Conservation (phyloP, 306 rosid species). For the Citrullus amarus region DNA sequence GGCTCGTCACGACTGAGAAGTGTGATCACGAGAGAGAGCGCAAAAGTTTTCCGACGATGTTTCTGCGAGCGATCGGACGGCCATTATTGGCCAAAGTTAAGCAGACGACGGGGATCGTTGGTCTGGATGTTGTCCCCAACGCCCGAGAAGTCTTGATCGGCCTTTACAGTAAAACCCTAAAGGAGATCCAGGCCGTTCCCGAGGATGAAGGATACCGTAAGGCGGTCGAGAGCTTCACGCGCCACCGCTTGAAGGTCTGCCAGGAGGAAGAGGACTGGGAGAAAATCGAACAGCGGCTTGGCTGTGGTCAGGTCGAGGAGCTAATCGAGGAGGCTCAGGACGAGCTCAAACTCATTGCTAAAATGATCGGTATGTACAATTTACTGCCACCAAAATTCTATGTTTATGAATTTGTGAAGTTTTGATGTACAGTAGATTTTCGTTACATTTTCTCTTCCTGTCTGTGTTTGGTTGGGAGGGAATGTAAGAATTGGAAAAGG, state of each 20-base stretch:
- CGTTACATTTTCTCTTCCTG: not conserved
- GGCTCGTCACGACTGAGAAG: not conserved
- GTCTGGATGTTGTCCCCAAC: constrained; percentile 78
- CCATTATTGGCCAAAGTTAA: constrained; percentile 80
- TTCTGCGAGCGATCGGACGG: constrained; percentile 68
- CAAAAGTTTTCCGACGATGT: constrained; percentile 26
- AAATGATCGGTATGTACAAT: constrained; percentile 46
- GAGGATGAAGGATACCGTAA: constrained; percentile 89
- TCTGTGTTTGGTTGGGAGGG: not conserved
- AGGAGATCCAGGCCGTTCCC: constrained; percentile 78
- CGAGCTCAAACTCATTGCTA: constrained; percentile 62
- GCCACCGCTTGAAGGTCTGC: constrained; percentile 60
- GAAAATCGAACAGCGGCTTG: constrained; percentile 52
- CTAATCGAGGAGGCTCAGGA: constrained; percentile 91
- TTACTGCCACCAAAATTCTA: not conserved
- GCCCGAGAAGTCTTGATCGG: constrained; percentile 67
- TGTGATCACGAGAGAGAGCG: constrained; percentile 5
- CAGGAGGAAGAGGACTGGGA: constrained; percentile 82
- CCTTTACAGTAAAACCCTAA: constrained; percentile 61
- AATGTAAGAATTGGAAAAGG: not conserved
- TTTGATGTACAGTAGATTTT: too few relatives aligned
- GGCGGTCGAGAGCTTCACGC: constrained; percentile 80
- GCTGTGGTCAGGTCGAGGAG: constrained; percentile 90
- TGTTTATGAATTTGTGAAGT: not conserved
- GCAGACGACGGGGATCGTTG: constrained; percentile 79